phyloP scores from a whole-genome alignment of 352 stramenopile species.

The Globisporangium echinulatum region DNA sequence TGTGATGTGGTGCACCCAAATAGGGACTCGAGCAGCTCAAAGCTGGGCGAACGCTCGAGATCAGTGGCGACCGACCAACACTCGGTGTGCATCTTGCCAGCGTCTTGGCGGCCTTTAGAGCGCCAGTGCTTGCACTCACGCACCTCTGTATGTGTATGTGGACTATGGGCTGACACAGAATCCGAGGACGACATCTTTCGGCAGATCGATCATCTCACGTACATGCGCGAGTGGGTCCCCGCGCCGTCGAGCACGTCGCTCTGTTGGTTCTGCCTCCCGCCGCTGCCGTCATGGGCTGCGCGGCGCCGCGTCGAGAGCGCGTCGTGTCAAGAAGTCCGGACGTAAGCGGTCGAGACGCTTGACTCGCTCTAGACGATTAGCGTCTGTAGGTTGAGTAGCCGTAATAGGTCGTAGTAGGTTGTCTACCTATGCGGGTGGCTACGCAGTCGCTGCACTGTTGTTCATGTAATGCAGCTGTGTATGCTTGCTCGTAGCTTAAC shows the following conservation, averaged over 20 bases:
- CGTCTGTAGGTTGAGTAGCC: no score
- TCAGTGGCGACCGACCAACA: constrained; percentile 34
- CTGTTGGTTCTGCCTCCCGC: constrained; percentile 24
- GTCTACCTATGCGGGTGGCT: no score
- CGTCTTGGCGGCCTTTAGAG: no score
- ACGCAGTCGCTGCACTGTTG: no score
- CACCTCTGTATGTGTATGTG: no score
- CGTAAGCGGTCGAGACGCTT: not conserved
- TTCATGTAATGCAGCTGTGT: no score
- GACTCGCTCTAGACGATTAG: no score
- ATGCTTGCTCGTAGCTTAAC: no score
- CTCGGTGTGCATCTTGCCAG: constrained; percentile 22
- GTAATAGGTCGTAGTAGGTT: no score
- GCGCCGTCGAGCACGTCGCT: constrained; percentile 25
- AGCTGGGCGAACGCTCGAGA: constrained; percentile 33
- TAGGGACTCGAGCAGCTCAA: constrained; percentile 48
- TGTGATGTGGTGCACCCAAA: not conserved
- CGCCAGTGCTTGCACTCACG: no score
- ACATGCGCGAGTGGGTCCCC: constrained; percentile 41
- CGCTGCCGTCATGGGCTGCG: not conserved
- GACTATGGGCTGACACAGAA: constrained; percentile 21
- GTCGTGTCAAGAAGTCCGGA: not conserved
- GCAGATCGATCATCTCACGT: constrained; percentile 61
- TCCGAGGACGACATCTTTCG: constrained; percentile 70
- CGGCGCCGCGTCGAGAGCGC: not conserved